phyloP scores from a whole-genome alignment of 768 basidiomycete species.

The Pleurotus salmoneostramineus region DNA sequence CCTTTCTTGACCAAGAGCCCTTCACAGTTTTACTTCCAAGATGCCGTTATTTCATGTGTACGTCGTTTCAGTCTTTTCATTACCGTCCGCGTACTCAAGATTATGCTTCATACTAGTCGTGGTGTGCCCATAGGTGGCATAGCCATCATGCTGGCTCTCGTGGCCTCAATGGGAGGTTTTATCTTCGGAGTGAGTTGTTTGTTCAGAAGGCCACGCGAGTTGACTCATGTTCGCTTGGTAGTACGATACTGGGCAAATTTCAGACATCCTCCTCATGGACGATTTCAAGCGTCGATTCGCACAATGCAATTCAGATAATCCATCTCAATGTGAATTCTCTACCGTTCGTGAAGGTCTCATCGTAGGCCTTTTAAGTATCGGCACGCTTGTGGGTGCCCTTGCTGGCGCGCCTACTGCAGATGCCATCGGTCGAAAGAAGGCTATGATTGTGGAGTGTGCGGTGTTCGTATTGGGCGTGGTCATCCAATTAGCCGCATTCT shows the following conservation, averaged over 20 bases:
- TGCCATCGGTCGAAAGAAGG: constrained; percentile 58
- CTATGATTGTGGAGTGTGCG: constrained; percentile 58
- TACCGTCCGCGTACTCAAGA: not conserved
- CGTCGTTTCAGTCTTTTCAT: not conserved
- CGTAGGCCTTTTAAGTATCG: constrained; percentile 67
- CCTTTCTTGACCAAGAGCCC: too few species aligned
- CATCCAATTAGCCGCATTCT: constrained; percentile 47
- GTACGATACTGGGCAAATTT: constrained; percentile 78
- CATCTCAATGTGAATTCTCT: constrained; percentile 47
- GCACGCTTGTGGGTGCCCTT: constrained; percentile 61
- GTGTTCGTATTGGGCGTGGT: constrained; percentile 60
- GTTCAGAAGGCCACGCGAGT: constrained; percentile 4
- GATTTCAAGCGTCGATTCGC: constrained; percentile 68
- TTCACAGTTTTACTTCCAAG: not conserved
- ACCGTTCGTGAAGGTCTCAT: constrained; percentile 61
- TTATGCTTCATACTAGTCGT: constrained; percentile 28
- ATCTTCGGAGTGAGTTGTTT: constrained; percentile 43
- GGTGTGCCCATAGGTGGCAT: constrained; percentile 60
- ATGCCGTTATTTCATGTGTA: constrained; percentile 15
- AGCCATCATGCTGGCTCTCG: constrained; percentile 60
- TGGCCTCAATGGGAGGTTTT: constrained; percentile 72
- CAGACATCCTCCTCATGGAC: constrained; percentile 69
- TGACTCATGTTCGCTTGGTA: constrained; percentile 10
- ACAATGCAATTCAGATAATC: constrained; percentile 36
- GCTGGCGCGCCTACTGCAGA: constrained; percentile 64